These are phyloP conservation scores for Suillus discolor DNA, from an alignment of 768 basidiomycete genomes.

Conservation along the genomic window DNA sequence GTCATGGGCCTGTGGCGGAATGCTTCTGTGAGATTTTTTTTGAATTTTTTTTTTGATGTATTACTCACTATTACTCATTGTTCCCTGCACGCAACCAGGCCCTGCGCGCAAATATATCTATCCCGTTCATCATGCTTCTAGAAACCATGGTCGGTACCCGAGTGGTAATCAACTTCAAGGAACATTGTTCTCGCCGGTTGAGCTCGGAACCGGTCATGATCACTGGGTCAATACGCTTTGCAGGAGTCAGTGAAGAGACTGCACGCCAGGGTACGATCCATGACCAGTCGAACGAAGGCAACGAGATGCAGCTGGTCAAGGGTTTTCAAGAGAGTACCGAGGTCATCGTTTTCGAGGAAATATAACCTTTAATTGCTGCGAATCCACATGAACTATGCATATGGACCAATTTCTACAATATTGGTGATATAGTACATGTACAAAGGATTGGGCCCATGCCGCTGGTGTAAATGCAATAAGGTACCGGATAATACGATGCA, in stretches of 20 bases:
- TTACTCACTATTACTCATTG: too few species aligned
- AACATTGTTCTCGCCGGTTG: conserved; percentile 22
- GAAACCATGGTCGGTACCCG: conserved; percentile 33
- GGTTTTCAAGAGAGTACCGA: not conserved
- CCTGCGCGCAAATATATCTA: conserved; percentile 31
- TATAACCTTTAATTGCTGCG: not conserved
- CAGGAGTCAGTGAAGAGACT: conserved; percentile 11
- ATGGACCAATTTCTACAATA: not conserved
- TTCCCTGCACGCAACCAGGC: conserved; percentile 13
- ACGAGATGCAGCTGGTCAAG: conserved; percentile 3
- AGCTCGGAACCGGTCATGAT: conserved; percentile 13
- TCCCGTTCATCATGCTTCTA: conserved; percentile 33
- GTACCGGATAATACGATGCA: not conserved
- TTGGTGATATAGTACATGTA: not conserved
- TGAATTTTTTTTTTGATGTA: not conserved
- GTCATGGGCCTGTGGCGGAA: conserved; percentile 31
- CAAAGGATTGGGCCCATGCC: not conserved
- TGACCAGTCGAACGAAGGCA: conserved; percentile 20
- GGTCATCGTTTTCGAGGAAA: not conserved
- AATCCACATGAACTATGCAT: too few species aligned
- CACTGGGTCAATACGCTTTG: conserved; percentile 21
- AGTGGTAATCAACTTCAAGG: conserved; percentile 34
- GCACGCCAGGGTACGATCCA: conserved; percentile 18
- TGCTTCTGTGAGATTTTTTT: conserved; percentile 21
- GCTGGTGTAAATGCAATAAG: not conserved